These are phyloP conservation scores for Eucalyptus erythrocorys DNA, from an alignment of 345 rosid genomes.

Conservation along the genomic window DNA sequence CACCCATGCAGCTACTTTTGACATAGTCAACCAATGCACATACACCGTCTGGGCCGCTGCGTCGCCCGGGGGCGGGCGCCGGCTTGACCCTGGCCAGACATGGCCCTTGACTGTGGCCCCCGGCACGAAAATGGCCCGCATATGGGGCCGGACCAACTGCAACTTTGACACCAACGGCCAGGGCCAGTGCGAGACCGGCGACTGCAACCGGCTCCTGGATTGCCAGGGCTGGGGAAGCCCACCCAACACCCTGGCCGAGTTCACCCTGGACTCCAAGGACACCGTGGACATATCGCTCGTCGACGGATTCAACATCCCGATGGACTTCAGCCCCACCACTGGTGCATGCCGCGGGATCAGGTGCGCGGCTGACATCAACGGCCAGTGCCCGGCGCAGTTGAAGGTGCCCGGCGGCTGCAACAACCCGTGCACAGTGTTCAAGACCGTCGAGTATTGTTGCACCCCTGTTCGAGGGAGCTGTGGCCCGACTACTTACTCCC, in stretches of 20 bases:
- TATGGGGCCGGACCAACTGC: conserved; percentile 22
- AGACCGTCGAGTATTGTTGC: conserved; percentile 9
- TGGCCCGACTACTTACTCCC: not conserved
- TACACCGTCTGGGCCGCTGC: conserved; percentile 20
- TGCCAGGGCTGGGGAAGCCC: conserved; percentile 9
- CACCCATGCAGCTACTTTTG: not conserved
- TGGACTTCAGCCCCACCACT: conserved; percentile 12
- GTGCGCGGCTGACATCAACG: conserved; percentile 1
- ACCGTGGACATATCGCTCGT: conserved; percentile 16
- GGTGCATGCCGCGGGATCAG: not conserved
- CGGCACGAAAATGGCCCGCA: not conserved
- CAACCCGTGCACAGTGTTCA: conserved; percentile 13
- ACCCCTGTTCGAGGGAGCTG: not conserved
- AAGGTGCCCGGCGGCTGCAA: conserved; percentile 11
- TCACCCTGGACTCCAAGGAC: conserved; percentile 7
- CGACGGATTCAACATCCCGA: conserved; percentile 23
- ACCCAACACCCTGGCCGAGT: conserved; percentile 19
- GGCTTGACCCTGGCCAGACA: conserved; percentile 1
- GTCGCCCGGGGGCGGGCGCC: conserved; percentile 10
- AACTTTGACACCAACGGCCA: conserved; percentile 9
- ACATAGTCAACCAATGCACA: conserved; percentile 3
- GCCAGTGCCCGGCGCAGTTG: conserved; percentile 5
- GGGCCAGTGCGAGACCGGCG: conserved; percentile 18
- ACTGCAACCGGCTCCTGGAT: conserved; percentile 1
- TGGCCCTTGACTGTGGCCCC: conserved; percentile 6